A percentile compares a stretch with the other conserved stretches of the same genome.
These are phyloP conservation scores for Ambrosia artemisiifolia DNA, from an alignment of 129 eudicot genomes.

Conservation along the genomic window DNA sequence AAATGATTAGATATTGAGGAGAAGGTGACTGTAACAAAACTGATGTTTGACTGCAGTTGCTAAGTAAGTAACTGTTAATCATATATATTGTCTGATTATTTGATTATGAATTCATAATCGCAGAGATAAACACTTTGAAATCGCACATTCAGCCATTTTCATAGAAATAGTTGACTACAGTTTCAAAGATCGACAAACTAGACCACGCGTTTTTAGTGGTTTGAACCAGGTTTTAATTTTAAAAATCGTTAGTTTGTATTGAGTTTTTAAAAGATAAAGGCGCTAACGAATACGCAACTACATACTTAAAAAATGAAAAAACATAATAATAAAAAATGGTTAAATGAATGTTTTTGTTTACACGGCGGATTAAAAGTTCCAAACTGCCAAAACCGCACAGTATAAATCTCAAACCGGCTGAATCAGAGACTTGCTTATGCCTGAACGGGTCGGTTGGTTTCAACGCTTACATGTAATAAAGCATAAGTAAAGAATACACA, in stretches of 20 bases:
- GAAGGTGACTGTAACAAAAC: background rate
- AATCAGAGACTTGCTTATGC: background rate
- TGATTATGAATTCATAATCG: background rate
- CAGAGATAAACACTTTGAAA: slow-evolving; percentile 8
- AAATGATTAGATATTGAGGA: background rate
- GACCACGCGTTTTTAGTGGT: background rate
- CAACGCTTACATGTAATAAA: background rate
- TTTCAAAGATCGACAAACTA: background rate
- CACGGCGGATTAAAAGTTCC: background rate
- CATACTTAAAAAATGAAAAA: background rate
- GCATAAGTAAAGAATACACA: slow-evolving; percentile 14
- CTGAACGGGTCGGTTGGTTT: background rate
- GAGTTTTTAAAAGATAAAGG: background rate
- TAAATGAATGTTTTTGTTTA: background rate
- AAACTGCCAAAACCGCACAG: background rate
- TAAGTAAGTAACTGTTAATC: background rate
- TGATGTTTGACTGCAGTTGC: background rate
- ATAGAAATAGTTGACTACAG: background rate
- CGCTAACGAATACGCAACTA: background rate
- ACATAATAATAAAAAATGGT: background rate
- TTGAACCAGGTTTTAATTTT: background rate
- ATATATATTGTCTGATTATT: background rate
- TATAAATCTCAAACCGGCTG: background rate
- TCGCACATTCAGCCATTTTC: background rate
- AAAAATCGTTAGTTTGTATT: background rate